Base-by-base conservation (phyloP, 2,329 filamentous ascomycete genomes). In the Alternaria novae-zelandiae region DNA sequence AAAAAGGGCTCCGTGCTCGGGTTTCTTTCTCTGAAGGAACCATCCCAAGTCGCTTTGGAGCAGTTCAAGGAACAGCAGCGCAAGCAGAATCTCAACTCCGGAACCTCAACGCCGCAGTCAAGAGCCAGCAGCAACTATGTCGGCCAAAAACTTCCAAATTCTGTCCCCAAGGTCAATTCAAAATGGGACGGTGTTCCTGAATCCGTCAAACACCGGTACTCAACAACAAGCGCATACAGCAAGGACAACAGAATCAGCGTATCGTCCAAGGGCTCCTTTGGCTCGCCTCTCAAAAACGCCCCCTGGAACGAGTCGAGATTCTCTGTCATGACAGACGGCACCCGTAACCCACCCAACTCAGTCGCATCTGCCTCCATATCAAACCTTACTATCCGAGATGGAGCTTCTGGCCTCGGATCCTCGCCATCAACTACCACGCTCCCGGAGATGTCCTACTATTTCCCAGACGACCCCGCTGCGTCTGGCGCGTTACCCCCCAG, bases 121-220 rank as follows among this genome's bases (percentile, higher is more conserved):
- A 46, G 41, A 54, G 51, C 49, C 28, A 66, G 62, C 54, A 66
- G 53, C 36, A 77, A 54, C 23, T 71, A 80, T 28, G 72, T 73
- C 12, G 77, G 78, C 36, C 64, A 83, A 63, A 85, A 83, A 66
- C 78, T 87, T 41, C 85, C 85, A 6, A 67, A 79, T 4, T 77
- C 76, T 57, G 83, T 86, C 2, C 85, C 85, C 20, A 86, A 83
- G 65, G 84, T 86, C 36, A 87, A 86, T 63, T 83, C 83, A 26
- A 86, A 84, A 73, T 86, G 85, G 85, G 82, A 86, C 66, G 85
- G 85, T 10, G 70, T 86, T 8, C 85, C 85, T 12, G 78, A 83
- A 21, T 64, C 71, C 1, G 67, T 79, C 46, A 83, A 81, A 66
- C 64, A 68, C 12, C 67, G 65, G 3, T 57, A 64, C 17, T 70